These are phyloP conservation scores for Chaetomium fimeti DNA, from an alignment of 495 filamentous ascomycete genomes.

Conservation along the genomic window DNA sequence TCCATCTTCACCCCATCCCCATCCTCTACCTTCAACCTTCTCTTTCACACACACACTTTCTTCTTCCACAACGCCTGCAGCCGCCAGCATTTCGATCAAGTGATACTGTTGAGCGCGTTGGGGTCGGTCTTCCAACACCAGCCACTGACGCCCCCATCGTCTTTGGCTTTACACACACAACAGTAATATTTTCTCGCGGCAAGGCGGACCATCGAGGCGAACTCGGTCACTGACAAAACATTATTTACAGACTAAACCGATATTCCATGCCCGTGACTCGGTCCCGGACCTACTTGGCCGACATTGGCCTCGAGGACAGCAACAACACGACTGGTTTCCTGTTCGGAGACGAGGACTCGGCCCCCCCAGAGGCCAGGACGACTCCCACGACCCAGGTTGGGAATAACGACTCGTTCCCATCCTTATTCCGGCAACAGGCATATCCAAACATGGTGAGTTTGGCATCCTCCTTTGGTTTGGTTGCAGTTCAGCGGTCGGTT, in stretches of 20 bases:
- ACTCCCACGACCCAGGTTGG: conserved; percentile 49
- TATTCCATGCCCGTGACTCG: conserved; percentile 86
- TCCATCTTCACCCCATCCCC: conserved; percentile 1
- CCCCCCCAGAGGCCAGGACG: conserved; percentile 59
- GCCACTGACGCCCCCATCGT: conserved; percentile 7
- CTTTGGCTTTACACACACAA: not conserved
- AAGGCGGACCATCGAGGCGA: conserved; percentile 7
- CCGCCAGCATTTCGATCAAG: not conserved
- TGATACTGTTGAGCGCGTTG: not conserved
- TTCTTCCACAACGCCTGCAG: not conserved
- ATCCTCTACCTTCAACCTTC: not conserved
- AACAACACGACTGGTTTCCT: conserved; percentile 75
- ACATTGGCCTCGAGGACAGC: conserved; percentile 62
- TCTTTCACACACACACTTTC: not conserved
- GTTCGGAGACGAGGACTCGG: conserved; percentile 76
- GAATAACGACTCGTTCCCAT: conserved; percentile 78
- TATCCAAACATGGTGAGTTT: conserved; percentile 66
- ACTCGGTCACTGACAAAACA: conserved; percentile 23
- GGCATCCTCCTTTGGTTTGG: conserved; percentile 4
- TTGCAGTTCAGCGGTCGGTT: not conserved
- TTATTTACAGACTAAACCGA: conserved; percentile 63
- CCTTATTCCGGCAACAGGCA: conserved; percentile 68
- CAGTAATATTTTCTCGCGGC: conserved; percentile 9
- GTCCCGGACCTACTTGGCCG: conserved; percentile 57
- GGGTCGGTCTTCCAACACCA: not conserved